Base-by-base conservation (phyloP, 257 asterid species). In the Plantago elongata region DNA sequence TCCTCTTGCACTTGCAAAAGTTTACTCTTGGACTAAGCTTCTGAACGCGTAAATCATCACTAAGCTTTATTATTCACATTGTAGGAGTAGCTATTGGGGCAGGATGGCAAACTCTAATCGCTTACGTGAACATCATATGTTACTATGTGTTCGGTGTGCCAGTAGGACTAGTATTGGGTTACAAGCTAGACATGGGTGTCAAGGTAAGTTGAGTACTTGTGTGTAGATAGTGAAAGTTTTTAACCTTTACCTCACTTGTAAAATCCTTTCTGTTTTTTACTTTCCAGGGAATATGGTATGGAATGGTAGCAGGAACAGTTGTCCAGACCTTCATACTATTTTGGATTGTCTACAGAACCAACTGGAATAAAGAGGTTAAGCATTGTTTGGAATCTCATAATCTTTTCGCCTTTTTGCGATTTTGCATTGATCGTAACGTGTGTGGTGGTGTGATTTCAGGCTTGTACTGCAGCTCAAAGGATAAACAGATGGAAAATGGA, bases 91-190 rank as follows among this genome's bases (percentile, higher is more conserved):
- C 95, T 4, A 79, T 84, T 15, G 94, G 95, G 63, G 94, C 83
- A 3, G 95, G 95, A 62, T 87, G 95, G 95, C 95, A 87, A 79
- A 84, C 90, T 6, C 46, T 84, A 34, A 90, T 84, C 27, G 94
- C 94, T 2, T 82, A 82, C 43, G 85, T 87, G 29, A 87, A 87
- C 18, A 43, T 83, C 11, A 90, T 73, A 5, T 84, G 94, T 74
- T 87, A 87, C 72, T 87, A 82, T 48, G 9, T 84, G 3, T 66
- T 87, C 30, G 95, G 95, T 45, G 68, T 87, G 52, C 95, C 95
- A 5, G 51, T 82, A 69, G 95, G 94, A 5, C 69, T 87, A 5
- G 0, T 78, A 9, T 37, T 87, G 45, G 94, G 88, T 1, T 84
- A 71, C 38, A 70, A 75, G 34, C 45, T 84, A 37, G 29, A 80